Base-by-base conservation (phyloP, 768 basidiomycete genomes). In the Pleurotus ostreatus region DNA sequence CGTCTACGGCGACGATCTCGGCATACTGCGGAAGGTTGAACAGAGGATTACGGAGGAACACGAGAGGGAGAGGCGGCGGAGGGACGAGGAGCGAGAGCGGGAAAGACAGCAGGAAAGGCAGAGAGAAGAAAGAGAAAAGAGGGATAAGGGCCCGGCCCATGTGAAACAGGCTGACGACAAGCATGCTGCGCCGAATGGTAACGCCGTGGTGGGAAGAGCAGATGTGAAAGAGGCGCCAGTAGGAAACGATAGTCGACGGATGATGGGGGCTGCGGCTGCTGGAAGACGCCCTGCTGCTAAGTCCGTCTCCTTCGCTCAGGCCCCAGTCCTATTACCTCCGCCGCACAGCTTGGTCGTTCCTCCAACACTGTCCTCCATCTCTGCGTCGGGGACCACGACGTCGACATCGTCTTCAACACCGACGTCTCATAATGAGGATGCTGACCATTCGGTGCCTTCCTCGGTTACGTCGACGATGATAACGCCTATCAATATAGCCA, bases 1-100 rank as follows among this genome's bases (percentile, higher is more conserved):
- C 62, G 92, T 98, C 52, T 97, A 97, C 70, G 84, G 85, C 56
- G 75, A 74, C 48, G 96, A 98, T 70, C 69, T 95, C 55, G 81
- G 81, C 3, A 66, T 94, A 25, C 71, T 97, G 62, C 76, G 82
- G 60, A 77, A 82, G 43, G 80, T 94, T 45, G 94, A 96, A 71
- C 72, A 61, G 18, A 65, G 75, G 55, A 58, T 76, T 55, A 67
- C 62, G 54, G 80, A 78, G 58, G 78, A 78, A 59, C 66, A 70
- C 53, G 73, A 57, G 74, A 74, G 58, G 56, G 63, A 55, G 66
- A 66, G 62, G 63, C 66, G 55, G 71, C 72, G 46, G 58, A 68
- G 56, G 2, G 55, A 47, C 25, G 49, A 25, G 30, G 70, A 69
- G 57, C 68, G 66, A 48, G 69, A 71, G 60, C 65, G 69, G 53